phyloP scores from a whole-genome alignment of 2,329 filamentous ascomycete species.

The Phyllosticta ampelicida region DNA sequence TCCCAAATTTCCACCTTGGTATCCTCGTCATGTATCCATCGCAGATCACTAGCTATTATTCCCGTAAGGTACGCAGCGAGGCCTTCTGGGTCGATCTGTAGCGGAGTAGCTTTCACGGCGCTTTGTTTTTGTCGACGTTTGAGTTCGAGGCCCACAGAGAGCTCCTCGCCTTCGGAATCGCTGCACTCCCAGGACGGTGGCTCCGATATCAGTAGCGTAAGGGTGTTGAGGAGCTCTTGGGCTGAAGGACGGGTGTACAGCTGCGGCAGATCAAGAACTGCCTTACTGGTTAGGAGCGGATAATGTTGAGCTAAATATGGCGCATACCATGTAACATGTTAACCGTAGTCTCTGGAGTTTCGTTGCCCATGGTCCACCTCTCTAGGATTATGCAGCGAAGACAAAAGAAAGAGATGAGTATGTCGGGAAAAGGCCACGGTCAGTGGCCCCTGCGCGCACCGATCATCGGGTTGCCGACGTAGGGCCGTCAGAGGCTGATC shows the following conservation, averaged over 20 bases:
- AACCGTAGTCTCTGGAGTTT: neutral
- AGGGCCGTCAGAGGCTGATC: neutral
- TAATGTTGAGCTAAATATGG: neutral
- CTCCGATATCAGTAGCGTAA: slow-evolving; percentile 55
- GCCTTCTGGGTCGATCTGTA: slow-evolving; percentile 36
- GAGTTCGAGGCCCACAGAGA: slow-evolving; percentile 12
- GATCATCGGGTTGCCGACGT: neutral
- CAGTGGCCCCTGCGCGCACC: slow-evolving; percentile 7
- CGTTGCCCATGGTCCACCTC: slow-evolving; percentile 1
- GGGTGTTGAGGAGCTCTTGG: slow-evolving; percentile 49
- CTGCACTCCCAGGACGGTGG: slow-evolving; percentile 56
- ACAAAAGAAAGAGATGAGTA: slow-evolving; percentile 3
- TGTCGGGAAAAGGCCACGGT: slow-evolving; percentile 5
- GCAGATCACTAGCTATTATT: slow-evolving; percentile 55
- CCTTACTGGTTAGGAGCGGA: neutral
- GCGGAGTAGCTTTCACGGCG: neutral
- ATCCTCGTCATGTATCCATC: slow-evolving; percentile 58
- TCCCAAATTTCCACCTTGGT: slow-evolving; percentile 64
- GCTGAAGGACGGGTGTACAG: slow-evolving; percentile 66
- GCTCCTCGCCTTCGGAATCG: slow-evolving; percentile 27
- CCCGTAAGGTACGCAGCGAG: slow-evolving; percentile 56
- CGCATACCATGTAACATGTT: slow-evolving; percentile 9
- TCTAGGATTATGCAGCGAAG: neutral
- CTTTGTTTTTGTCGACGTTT: slow-evolving; percentile 5
- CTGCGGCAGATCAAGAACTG: slow-evolving; percentile 69